These are phyloP conservation scores for Didymella pomorum DNA, from an alignment of 2,329 filamentous ascomycete species.

Conservation along the genomic window DNA sequence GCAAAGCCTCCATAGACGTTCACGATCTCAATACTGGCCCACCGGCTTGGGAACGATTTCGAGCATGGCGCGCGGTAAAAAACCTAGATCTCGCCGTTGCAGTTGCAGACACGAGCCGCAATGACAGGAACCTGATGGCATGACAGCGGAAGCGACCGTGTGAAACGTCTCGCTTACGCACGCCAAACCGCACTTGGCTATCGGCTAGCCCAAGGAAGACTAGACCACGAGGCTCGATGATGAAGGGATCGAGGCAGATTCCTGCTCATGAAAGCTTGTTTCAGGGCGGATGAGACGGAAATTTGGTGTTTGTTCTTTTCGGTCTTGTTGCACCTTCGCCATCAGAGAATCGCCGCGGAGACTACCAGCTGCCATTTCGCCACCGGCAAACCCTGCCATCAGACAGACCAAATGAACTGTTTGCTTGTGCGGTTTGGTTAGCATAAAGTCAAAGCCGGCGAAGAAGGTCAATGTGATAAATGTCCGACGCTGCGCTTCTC, in stretches of 20 bases:
- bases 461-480: neutral
- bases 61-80: slow-evolving; percentile 14
- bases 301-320: slow-evolving; percentile 17
- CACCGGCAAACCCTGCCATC: neutral
- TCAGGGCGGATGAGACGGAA: slow-evolving; percentile 25
- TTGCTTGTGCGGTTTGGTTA: neutral
- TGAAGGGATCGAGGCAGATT: slow-evolving; percentile 26
- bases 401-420: neutral
- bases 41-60: slow-evolving; percentile 25
- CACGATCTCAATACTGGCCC: slow-evolving; percentile 29
- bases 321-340: neutral
- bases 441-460: neutral
- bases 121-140: slow-evolving; percentile 22
- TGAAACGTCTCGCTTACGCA: slow-evolving; percentile 30
- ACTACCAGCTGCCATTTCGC: neutral
- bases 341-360: neutral
- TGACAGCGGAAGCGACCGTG: slow-evolving; percentile 26
- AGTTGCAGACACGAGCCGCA: slow-evolving; percentile 19
- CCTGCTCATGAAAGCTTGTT: slow-evolving; percentile 30
- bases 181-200: slow-evolving; percentile 17
- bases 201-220: slow-evolving; percentile 1
- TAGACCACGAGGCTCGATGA: slow-evolving; percentile 13
- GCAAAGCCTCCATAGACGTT: slow-evolving; percentile 24
- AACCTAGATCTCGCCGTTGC: slow-evolving; percentile 10
- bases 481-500: neutral